Conservation (phyloP, 2,329 filamentous ascomycete genomes). For the Claviceps pazoutovae region DNA sequence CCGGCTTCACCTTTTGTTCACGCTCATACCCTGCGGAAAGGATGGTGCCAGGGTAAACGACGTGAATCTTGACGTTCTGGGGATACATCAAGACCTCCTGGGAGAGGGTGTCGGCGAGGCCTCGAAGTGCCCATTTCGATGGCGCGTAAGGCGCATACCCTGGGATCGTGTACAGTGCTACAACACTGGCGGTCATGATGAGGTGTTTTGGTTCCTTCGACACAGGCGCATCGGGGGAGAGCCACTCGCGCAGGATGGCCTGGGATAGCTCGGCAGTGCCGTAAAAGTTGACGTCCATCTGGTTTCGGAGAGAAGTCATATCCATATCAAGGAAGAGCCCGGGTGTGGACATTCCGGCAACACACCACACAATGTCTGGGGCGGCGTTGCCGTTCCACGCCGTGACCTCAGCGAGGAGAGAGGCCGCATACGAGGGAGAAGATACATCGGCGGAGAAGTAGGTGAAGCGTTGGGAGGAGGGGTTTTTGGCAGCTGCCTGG, state of each 20-base stretch:
- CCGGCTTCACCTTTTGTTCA: constrained; percentile 70
- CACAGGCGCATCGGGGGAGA: constrained; percentile 33
- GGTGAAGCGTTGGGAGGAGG: constrained; percentile 60
- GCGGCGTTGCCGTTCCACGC: constrained; percentile 61
- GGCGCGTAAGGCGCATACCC: constrained; percentile 80
- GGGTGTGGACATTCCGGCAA: constrained; percentile 63
- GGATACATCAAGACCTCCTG: constrained; percentile 84
- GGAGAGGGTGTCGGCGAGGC: constrained; percentile 66
- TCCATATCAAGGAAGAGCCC: constrained; percentile 65
- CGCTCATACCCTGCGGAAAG: constrained; percentile 57
- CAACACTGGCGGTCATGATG: constrained; percentile 70
- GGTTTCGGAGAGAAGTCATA: constrained; percentile 49
- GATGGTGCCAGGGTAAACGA: constrained; percentile 77
- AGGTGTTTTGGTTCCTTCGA: constrained; percentile 53
- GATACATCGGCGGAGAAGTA: constrained; percentile 75
- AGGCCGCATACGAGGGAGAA: constrained; percentile 50
- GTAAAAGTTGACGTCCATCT: constrained; percentile 93
- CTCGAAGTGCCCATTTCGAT: constrained; percentile 72
- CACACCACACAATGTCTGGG: constrained; percentile 84
- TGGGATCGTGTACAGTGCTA: constrained; percentile 61
- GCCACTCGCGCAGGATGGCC: constrained; percentile 63
- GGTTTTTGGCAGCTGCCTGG: constrained; percentile 50
- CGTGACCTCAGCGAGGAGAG: constrained; percentile 57
- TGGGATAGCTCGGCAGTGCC: constrained; percentile 77
- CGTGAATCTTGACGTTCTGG: constrained; percentile 64